phyloP scores from a whole-genome alignment of 768 basidiomycete genomes.

The Tricholomella constricta region DNA sequence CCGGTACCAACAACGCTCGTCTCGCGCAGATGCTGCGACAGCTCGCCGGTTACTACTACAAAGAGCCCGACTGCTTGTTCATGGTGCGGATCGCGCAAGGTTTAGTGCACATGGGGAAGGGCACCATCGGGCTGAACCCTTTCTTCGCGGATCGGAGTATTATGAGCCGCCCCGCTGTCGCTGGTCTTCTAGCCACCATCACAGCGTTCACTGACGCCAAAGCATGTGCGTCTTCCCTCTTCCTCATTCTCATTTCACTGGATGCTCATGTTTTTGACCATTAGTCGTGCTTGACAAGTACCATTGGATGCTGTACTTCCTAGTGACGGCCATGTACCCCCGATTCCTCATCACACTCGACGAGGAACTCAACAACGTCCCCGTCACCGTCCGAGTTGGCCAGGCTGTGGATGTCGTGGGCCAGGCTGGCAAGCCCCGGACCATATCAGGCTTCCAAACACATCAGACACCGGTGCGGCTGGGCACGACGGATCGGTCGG shows the following conservation, averaged over 20 bases:
- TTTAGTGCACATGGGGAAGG: conserved; percentile 99
- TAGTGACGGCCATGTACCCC: conserved; percentile 96
- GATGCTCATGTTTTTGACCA: conserved; percentile 2
- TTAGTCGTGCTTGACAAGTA: conserved; percentile 91
- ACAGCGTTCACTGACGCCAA: conserved; percentile 95
- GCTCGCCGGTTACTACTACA: conserved; percentile 96
- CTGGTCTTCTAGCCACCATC: conserved; percentile 84
- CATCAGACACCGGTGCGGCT: conserved; percentile 95
- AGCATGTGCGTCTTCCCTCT: conserved; percentile 64
- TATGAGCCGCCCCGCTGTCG: conserved; percentile 86
- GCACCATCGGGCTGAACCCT: conserved; percentile 94
- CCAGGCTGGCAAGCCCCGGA: conserved; percentile 95
- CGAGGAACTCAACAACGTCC: conserved; percentile 82
- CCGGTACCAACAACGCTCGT: conserved; percentile 98
- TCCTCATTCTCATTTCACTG: background rate
- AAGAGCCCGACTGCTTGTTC: conserved; percentile 96
- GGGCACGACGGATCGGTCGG: conserved; percentile 92
- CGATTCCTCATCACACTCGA: conserved; percentile 97
- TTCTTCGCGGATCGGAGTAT: conserved; percentile 93
- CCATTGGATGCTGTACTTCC: conserved; percentile 99
- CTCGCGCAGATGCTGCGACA: conserved; percentile 97
- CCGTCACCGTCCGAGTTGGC: conserved; percentile 94
- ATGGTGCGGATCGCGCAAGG: conserved; percentile 96
- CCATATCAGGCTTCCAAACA: conserved; percentile 98
- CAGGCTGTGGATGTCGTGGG: conserved; percentile 98